Base-by-base conservation (phyloP, 1,284 basidiomycete genomes). In the Meripilus lineatus region DNA sequence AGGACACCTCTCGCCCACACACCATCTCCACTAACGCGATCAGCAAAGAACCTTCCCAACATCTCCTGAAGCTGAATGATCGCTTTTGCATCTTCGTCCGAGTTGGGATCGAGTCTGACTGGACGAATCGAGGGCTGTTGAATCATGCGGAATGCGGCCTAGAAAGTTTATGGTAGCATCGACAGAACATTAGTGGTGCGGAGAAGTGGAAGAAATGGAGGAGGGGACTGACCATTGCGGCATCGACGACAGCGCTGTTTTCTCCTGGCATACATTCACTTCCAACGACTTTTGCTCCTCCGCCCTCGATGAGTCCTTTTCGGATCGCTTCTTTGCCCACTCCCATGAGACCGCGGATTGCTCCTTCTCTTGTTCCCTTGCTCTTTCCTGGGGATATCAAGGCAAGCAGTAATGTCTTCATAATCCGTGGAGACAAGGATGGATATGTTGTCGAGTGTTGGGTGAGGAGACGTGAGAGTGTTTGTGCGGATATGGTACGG, bases 401-500 rank as follows among this genome's bases (percentile, higher is more conserved):
- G 0, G 93, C 93, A 11, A 93, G 77, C 5, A 94, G 74, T 5
- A 99, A 77, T 0, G 95, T 97, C 58, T 95, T 93, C 67, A 94
- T 88, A 38, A 98, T 86, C 7, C 95, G 84, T 24, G 89, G 86
- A 5, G 86, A 82, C 14, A 94, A 75, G 0, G 88, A 87, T 0
- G 91, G 89, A 59, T 94, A 95, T 1, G 76, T 88, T 35, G 78
- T 90, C n/a, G 76, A 91, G 55, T 81, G 84, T 58, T 77, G 80
- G 10, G 72, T 90, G 53, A 81, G 75, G 6, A 98, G 70, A 51
- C 84, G 84, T 0, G 86, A 83, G 0, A 99, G 78, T 0, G 92
- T 88, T 46, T 92, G 84, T 2, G 92, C 76, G 1, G 93, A 86
- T 4, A 79, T 74, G 2, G 76, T 82, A 17, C 91, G 83, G 26